Base-by-base conservation (phyloP, 2,329 filamentous ascomycete species). In the Colletotrichum zoysiae region DNA sequence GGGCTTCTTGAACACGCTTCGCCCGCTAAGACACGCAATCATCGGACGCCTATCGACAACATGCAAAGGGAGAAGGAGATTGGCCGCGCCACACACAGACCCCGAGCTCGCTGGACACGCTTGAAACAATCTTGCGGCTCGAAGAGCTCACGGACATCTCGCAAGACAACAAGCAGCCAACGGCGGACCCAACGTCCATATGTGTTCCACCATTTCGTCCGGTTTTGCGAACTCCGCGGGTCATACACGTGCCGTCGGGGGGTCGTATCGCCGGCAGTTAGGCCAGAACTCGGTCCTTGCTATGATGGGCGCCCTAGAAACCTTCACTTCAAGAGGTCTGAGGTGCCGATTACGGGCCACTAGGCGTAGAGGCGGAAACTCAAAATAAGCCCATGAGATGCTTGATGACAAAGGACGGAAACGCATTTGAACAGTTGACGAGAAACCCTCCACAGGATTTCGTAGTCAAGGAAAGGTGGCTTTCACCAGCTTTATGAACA, bases 41-140 rank as follows among this genome's bases (percentile, higher is more conserved):
- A 58, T 58, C n/a, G 38, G 56, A 58, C 56, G 56, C 35, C 56
- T 42, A 3, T 14, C 16, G 7, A 18, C n/a, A 26, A 9, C 26
- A 26, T 1, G 23, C 35, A 42, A 42, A 18, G 3, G 33, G 14
- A 18, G 56, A 11, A 42, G 33, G 35, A 42, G 55, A 58, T 42
- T 58, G 35, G 33, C 56, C 20, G 56, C 56, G 35, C n/a, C 35
- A 6, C 38, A 42, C 56, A 58, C 56, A 18, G 33, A 38, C 56
- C 56, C n/a, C 56, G 56, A 42, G 5, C 35, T 58, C 56, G 35
- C 20, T n/a, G 55, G 26, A 40, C 14, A 14, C 33, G 55, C 35
- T 57, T 62, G 60, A 63, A 63, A 63, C 60, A 30, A 16, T 35
- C 18, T 26, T 18, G 7, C 11, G 60, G 46, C 35, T 42, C 16